Evolutionary conservation across 1,139 yeast genomes (phyloP).

Genomic region (Yamadazyma dendronema): DNA sequence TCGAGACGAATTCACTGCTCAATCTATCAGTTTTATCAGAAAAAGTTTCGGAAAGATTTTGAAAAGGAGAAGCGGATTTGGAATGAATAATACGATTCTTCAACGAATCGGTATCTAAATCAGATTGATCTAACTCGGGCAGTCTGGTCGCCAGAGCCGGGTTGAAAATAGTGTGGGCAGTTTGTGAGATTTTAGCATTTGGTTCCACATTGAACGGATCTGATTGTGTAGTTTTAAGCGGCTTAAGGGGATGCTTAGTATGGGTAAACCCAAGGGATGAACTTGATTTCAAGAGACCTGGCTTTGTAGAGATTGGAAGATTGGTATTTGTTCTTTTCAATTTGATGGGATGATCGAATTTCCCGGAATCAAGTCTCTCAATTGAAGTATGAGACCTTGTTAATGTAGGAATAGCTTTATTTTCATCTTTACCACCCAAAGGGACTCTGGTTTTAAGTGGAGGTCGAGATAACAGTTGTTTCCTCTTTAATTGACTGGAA

Average conservation of each 20-base stretch:
- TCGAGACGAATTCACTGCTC: constrained; percentile 18
- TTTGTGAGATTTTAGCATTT: constrained; percentile 5
- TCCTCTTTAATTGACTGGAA: constrained; percentile 1
- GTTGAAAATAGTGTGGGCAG: constrained; percentile 13
- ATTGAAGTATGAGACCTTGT: constrained; percentile 35
- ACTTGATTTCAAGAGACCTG: constrained; percentile 30
- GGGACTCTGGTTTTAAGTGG: constrained; percentile 32
- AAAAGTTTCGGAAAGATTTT: constrained; percentile 16
- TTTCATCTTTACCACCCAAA: constrained; percentile 50
- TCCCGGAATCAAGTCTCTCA: constrained; percentile 6
- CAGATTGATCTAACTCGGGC: constrained; percentile 18
- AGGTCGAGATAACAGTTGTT: neutral
- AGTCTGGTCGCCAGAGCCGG: constrained; percentile 15
- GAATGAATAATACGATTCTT: constrained; percentile 13
- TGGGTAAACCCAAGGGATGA: constrained; percentile 40
- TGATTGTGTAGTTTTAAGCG: neutral
- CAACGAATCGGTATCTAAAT: constrained; percentile 23
- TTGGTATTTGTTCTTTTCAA: neutral
- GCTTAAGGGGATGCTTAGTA: constrained; percentile 4
- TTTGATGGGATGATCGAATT: neutral
- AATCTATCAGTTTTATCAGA: constrained; percentile 21
- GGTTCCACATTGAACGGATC: neutral
- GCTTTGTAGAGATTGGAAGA: constrained; percentile 2
- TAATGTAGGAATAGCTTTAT: constrained; percentile 27
- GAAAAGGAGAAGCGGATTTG: constrained; percentile 1